Evolutionary conservation across 1,284 basidiomycete genomes (phyloP).

Genomic region (Heterobasidion occidentale): DNA sequence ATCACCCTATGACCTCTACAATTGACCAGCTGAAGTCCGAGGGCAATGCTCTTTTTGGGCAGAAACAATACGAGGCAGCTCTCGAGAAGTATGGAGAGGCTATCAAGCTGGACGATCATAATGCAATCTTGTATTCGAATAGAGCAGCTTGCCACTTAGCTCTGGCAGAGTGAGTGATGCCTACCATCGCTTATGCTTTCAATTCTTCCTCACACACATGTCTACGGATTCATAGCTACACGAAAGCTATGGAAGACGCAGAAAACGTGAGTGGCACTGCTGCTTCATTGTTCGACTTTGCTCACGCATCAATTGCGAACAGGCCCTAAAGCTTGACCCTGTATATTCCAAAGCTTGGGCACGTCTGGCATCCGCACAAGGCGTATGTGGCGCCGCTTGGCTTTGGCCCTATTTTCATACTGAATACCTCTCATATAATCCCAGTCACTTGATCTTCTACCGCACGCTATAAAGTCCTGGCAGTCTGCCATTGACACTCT

Average conservation of each 20-base stretch:
- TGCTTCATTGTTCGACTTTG: neutral
- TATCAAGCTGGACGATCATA: conserved; percentile 20
- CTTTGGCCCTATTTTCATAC: neutral
- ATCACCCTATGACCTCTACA: neutral
- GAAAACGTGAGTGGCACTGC: neutral
- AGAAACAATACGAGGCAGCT: conserved; percentile 23
- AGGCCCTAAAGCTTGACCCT: conserved; percentile 7
- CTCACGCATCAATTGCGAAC: neutral
- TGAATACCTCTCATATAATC: neutral
- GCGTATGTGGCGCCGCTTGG: neutral
- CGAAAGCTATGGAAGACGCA: neutral
- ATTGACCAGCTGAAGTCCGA: conserved; percentile 24
- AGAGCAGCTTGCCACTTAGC: conserved; percentile 25
- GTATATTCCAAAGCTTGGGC: conserved; percentile 8
- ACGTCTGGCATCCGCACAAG: conserved; percentile 6
- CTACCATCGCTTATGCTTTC: neutral
- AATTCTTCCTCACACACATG: neutral
- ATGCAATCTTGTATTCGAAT: conserved; percentile 28
- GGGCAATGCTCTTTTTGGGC: conserved; percentile 26
- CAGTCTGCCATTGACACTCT: neutral
- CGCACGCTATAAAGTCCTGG: neutral
- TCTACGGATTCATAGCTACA: neutral
- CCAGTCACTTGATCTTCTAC: neutral
- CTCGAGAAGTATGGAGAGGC: conserved; percentile 26
- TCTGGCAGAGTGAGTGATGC: conserved; percentile 11